These are phyloP conservation scores for Penicillium sp. DNA, from an alignment of 2,329 filamentous ascomycete species.

Conservation along the genomic window DNA sequence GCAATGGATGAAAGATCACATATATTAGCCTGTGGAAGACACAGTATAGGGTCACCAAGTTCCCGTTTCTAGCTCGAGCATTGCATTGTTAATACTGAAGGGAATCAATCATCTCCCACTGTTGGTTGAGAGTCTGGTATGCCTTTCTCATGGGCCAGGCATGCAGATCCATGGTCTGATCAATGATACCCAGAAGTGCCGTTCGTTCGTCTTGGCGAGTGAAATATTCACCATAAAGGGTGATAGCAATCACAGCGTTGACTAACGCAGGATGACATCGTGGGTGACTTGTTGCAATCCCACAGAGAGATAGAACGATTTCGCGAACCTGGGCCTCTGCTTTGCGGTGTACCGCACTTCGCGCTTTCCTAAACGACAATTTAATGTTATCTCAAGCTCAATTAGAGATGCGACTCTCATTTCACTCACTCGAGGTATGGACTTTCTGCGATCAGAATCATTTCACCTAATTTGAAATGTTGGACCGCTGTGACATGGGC, in stretches of 20 bases:
- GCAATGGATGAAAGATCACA: no score
- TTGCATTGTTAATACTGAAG: not conserved
- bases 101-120: conserved; percentile 52
- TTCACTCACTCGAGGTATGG: conserved; percentile 16
- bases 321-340: conserved; percentile 20
- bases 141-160: conserved; percentile 52
- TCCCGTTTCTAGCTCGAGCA: no score
- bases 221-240: conserved; percentile 23
- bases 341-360: conserved; percentile 18
- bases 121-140: conserved; percentile 11
- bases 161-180: conserved; percentile 16
- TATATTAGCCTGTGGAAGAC: no score
- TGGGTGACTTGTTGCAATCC: conserved; percentile 18
- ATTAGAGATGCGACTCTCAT: not conserved
- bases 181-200: conserved; percentile 19
- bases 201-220: conserved; percentile 18
- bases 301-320: conserved; percentile 21
- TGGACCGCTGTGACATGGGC: conserved; percentile 24
- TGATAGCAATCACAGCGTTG: conserved; percentile 23
- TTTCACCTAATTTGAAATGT: conserved; percentile 22
- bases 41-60: no score
- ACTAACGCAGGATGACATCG: conserved; percentile 20
- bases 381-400: not conserved
- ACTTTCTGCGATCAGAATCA: conserved; percentile 24
- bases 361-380: conserved; percentile 2